Evolutionary conservation across 805 yeast species (phyloP).

Genomic region (Lipomyces orientalis): DNA sequence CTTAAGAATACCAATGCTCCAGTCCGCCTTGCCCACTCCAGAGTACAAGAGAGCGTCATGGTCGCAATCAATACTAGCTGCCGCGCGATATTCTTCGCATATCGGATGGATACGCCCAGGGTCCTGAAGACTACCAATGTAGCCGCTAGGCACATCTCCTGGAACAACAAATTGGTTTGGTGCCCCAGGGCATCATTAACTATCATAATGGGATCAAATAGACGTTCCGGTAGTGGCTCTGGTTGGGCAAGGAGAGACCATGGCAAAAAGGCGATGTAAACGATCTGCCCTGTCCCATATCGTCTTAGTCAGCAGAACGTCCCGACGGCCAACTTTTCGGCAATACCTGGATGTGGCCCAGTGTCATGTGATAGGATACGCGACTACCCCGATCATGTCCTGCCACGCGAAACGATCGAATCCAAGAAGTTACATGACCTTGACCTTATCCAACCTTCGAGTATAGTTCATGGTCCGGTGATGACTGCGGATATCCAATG

Average conservation of each 20-base stretch:
- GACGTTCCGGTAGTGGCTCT: slow-evolving; percentile 29
- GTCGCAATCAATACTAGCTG: slow-evolving; percentile 28
- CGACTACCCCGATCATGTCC: slow-evolving; percentile 36
- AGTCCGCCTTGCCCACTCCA: slow-evolving; percentile 32
- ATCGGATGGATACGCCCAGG: slow-evolving; percentile 18
- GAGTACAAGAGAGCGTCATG: slow-evolving; percentile 20
- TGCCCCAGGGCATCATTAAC: slow-evolving; percentile 6
- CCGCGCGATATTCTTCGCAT: slow-evolving; percentile 35
- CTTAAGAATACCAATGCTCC: slow-evolving; percentile 21
- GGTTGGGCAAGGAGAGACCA: slow-evolving; percentile 36
- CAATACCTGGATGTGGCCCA: slow-evolving; percentile 23
- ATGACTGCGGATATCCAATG: slow-evolving; percentile 22
- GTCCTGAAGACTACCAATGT: slow-evolving; percentile 11
- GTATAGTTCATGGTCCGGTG: slow-evolving; percentile 19
- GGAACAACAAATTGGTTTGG: slow-evolving; percentile 10
- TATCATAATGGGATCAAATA: slow-evolving; percentile 23
- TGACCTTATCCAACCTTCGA: slow-evolving; percentile 25
- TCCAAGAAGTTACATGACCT: slow-evolving; percentile 21
- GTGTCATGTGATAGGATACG: slow-evolving; percentile 29
- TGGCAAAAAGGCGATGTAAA: slow-evolving; percentile 31
- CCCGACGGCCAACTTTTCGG: slow-evolving; percentile 26
- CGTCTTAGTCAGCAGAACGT: slow-evolving; percentile 29
- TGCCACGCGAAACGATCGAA: slow-evolving; percentile 21
- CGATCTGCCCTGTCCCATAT: slow-evolving; percentile 28
- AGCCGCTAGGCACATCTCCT: slow-evolving; percentile 2